A percentile compares a stretch with the other conserved stretches of the same genome.
Evolutionary conservation across 352 stramenopile genomes (phyloP).

Genomic region (Phytophthora fragariaefolia): DNA sequence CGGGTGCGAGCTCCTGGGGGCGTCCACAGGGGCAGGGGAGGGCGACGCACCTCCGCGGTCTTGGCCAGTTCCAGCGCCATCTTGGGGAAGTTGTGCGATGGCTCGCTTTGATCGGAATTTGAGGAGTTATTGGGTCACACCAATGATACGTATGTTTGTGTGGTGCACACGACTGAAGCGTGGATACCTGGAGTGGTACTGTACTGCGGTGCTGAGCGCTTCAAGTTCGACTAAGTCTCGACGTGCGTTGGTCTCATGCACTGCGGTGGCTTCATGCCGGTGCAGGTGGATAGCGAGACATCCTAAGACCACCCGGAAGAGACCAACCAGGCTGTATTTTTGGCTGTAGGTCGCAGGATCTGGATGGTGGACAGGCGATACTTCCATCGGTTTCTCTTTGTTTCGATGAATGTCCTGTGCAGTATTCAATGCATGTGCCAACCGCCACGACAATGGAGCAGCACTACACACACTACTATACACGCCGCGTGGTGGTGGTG

Average conservation of each 20-base stretch:
- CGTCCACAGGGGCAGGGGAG: background rate
- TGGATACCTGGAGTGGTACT: background rate
- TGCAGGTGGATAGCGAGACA: no score
- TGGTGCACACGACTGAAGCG: constrained; percentile 2
- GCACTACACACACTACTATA: no score
- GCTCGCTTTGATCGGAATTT: constrained; percentile 20
- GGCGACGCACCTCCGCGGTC: constrained; percentile 58
- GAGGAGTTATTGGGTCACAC: constrained; percentile 3
- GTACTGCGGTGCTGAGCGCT: background rate
- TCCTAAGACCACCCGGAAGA: no score
- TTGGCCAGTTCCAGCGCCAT: constrained; percentile 74
- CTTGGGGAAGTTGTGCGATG: constrained; percentile 4
- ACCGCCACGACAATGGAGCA: no score
- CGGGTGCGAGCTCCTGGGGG: background rate
- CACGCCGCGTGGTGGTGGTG: no score
- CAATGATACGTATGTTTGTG: background rate
- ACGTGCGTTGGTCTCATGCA: no score
- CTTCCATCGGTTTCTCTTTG: constrained; percentile 2
- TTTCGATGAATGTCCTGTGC: background rate
- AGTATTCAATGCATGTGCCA: no score
- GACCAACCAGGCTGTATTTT: background rate
- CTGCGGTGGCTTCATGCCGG: no score
- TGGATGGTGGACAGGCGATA: constrained; percentile 4
- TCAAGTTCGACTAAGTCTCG: background rate
- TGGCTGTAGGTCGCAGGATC: background rate